A percentile compares a stretch with the other conserved stretches of the same genome.
These are phyloP conservation scores for Decorospora gaudefroyi DNA, from an alignment of 2,329 filamentous ascomycete species.

Conservation along the genomic window DNA sequence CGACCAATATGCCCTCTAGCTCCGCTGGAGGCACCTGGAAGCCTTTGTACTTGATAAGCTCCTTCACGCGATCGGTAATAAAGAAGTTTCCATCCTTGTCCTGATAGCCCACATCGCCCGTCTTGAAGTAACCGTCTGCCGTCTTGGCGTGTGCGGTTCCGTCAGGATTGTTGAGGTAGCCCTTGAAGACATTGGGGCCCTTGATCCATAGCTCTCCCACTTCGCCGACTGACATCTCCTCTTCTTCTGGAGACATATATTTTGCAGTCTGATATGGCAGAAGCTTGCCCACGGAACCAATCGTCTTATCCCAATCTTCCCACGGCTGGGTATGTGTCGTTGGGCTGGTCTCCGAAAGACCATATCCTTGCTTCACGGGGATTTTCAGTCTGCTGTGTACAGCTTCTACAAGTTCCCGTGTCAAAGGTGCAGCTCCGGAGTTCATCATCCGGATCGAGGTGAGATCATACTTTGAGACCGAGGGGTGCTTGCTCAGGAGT, in stretches of 20 bases:
- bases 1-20: slow-evolving; percentile 52
- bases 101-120: slow-evolving; percentile 81
- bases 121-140: slow-evolving; percentile 83
- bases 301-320: slow-evolving; percentile 73
- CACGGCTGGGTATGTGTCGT: slow-evolving; percentile 74
- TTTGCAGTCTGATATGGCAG: slow-evolving; percentile 80
- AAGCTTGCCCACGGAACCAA: slow-evolving; percentile 78
- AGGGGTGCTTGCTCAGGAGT: slow-evolving; percentile 75
- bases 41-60: slow-evolving; percentile 52
- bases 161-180: slow-evolving; percentile 75
- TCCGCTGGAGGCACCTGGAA: slow-evolving; percentile 57
- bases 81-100: slow-evolving; percentile 80
- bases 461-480: slow-evolving; percentile 80
- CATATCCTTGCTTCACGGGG: slow-evolving; percentile 90
- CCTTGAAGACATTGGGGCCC: slow-evolving; percentile 79
- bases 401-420: slow-evolving; percentile 74
- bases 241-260: slow-evolving; percentile 67
- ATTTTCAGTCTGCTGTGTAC: slow-evolving; percentile 75
- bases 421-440: slow-evolving; percentile 84
- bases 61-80: slow-evolving; percentile 75
- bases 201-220: slow-evolving; percentile 67
- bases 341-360: slow-evolving; percentile 83
- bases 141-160: slow-evolving; percentile 73
- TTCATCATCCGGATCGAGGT: slow-evolving; percentile 80
- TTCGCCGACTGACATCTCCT: slow-evolving; percentile 66